phyloP scores from a whole-genome alignment of 2,329 filamentous ascomycete genomes.

The Colletotrichum neosansevieriae region DNA sequence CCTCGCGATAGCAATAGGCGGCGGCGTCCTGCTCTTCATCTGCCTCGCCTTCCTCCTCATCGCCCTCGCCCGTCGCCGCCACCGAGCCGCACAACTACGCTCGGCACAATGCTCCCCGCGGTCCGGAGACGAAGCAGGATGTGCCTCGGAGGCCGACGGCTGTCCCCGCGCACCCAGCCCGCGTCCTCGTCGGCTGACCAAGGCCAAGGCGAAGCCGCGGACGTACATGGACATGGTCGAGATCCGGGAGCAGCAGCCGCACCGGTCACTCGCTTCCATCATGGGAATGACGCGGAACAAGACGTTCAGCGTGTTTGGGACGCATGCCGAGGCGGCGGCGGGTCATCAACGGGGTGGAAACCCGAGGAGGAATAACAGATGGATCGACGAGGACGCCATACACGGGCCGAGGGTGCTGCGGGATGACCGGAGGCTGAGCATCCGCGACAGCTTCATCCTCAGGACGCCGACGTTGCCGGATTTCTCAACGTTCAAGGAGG shows the following conservation, averaged over 20 bases:
- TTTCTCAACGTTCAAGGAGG: constrained; percentile 42
- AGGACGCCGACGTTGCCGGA: constrained; percentile 53
- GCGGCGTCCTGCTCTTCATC: constrained; percentile 59
- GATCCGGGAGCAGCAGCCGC: constrained; percentile 19
- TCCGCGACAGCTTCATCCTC: constrained; percentile 47
- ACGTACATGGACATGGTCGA: constrained; percentile 32
- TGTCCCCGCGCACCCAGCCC: constrained; percentile 31
- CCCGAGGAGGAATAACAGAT: constrained; percentile 46
- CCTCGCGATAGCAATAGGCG: constrained; percentile 61
- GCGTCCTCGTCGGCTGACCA: constrained; percentile 32
- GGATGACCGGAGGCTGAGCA: constrained; percentile 46
- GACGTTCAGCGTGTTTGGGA: constrained; percentile 45
- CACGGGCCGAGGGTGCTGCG: constrained; percentile 59
- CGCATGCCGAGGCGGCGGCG: background rate
- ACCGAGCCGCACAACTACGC: constrained; percentile 36
- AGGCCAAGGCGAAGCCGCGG: constrained; percentile 15
- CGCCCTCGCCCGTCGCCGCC: constrained; percentile 51
- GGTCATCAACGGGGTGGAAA: constrained; percentile 18
- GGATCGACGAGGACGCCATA: constrained; percentile 65
- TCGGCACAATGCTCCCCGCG: background rate
- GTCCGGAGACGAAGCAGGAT: constrained; percentile 4
- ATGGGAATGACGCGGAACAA: constrained; percentile 42
- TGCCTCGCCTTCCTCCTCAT: constrained; percentile 57
- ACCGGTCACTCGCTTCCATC: constrained; percentile 25
- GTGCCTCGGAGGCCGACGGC: constrained; percentile 6